These are phyloP conservation scores for Torulaspora microellipsoides DNA, from an alignment of 805 yeast genomes.

Conservation along the genomic window DNA sequence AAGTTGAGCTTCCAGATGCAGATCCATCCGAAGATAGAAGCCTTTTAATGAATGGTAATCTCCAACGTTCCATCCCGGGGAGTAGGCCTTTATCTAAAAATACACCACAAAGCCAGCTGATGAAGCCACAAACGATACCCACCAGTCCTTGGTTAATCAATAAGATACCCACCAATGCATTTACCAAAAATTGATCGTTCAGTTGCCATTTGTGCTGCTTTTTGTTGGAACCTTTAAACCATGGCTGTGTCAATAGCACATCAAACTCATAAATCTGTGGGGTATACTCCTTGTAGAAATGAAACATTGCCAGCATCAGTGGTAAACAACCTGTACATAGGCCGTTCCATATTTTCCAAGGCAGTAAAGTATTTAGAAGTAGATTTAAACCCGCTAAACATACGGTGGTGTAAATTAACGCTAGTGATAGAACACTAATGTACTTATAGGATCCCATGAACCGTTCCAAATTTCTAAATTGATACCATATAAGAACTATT, in stretches of 20 bases:
- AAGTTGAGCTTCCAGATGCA: constrained; percentile 10
- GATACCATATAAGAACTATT: constrained; percentile 44
- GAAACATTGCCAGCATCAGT: constrained; percentile 37
- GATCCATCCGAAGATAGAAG: constrained; percentile 14
- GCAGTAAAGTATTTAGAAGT: constrained; percentile 28
- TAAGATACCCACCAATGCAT: constrained; percentile 34
- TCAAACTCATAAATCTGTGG: constrained; percentile 41
- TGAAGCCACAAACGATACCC: constrained; percentile 37
- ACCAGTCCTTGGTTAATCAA: constrained; percentile 42
- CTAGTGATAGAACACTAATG: constrained; percentile 41
- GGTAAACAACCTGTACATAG: constrained; percentile 44
- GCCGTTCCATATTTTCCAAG: constrained; percentile 39
- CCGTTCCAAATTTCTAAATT: constrained; percentile 53
- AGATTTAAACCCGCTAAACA: constrained; percentile 36
- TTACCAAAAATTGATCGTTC: constrained; percentile 35
- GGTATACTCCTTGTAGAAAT: constrained; percentile 38
- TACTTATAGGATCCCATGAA: constrained; percentile 53
- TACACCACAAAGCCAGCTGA: constrained; percentile 44
- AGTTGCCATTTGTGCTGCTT: constrained; percentile 23
- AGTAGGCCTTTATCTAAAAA: constrained; percentile 41
- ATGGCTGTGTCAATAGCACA: constrained; percentile 33
- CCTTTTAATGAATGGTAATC: constrained; percentile 30
- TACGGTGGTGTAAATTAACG: constrained; percentile 46
- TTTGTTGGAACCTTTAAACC: constrained; percentile 14
- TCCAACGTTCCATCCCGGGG: constrained; percentile 39